Conservation (phyloP, 179 eudicot genomes). For the Drosera spatulata region DNA sequence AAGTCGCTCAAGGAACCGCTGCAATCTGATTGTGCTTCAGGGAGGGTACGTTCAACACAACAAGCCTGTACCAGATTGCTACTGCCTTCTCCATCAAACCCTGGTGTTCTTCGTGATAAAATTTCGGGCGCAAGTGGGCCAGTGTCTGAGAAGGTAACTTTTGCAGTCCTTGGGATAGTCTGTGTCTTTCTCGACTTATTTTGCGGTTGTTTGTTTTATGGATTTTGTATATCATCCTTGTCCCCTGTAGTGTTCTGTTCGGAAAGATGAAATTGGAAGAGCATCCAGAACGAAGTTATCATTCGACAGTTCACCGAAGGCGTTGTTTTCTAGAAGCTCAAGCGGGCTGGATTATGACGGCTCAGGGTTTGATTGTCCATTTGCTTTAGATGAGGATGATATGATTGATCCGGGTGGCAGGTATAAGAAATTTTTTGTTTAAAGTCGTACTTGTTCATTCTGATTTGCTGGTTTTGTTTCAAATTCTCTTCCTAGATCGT, state of each 20-base stretch:
- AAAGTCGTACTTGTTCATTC: not conserved
- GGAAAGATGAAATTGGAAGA: constrained; percentile 55
- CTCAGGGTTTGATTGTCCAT: constrained; percentile 73
- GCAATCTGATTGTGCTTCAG: constrained; percentile 82
- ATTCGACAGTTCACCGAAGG: constrained; percentile 30
- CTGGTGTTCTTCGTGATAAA: constrained; percentile 32
- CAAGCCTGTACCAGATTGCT: constrained; percentile 19
- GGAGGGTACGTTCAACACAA: constrained; percentile 48
- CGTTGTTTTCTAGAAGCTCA: constrained; percentile 57
- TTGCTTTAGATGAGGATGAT: constrained; percentile 69
- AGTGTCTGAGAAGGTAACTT: constrained; percentile 48
- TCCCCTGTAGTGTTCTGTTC: constrained; percentile 38
- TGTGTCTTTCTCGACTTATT: not conserved
- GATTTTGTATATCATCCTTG: constrained; percentile 5
- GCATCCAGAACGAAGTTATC: constrained; percentile 34
- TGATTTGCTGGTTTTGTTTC: not conserved
- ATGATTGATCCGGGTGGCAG: constrained; percentile 47
- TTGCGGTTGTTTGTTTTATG: too few relatives aligned
- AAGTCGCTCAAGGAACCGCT: constrained; percentile 30
- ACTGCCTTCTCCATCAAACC: constrained; percentile 51
- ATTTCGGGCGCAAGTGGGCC: constrained; percentile 35
- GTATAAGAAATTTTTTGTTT: constrained; percentile 20
- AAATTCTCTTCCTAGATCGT: too few relatives aligned
- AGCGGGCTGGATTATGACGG: constrained; percentile 68
- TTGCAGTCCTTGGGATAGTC: not conserved